Base-by-base conservation (phyloP, 257 asterid species). In the Solanum infundibuliforme region DNA sequence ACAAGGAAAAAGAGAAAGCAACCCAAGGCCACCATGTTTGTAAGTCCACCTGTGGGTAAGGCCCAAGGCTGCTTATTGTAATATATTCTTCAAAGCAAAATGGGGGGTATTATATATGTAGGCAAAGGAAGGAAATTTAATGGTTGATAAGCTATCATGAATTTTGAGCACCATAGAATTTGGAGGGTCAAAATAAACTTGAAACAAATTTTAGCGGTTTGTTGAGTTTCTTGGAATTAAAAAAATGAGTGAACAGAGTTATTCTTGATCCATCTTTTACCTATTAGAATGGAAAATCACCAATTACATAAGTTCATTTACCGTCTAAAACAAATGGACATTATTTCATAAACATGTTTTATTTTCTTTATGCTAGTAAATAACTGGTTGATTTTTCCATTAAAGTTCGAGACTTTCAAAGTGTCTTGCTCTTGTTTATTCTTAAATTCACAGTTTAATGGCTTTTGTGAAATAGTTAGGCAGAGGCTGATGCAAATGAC, bases 1-100 rank as follows among this genome's bases (percentile, higher is more conserved):
- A 92, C 65, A 36, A 91, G 88, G 83, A 83, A 83, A 38, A 92
- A 32, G 77, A 92, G 29, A 62, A 91, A 83, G 92, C 94, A 93
- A 92, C 95, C 94, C 60, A 85, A 91, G 91, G 94, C 92, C 86
- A 89, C 92, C 90, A 87, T 91, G 69, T 68, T 93, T 20, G 84
- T 74, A 55, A 60, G 73, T 89, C 93, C 92, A 94, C 94, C 91
- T 91, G 89, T 91, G 90, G 91, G 94, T 90, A 87, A 83, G 92
- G 88, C 95, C 95, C 93, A 91, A 91, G 97, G 97, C 92, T 88
- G 96, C 94, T 92, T 91, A 88, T 89, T 16, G 13, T 72, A 86
- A 73, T 73, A 87, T 34, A 27, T 87, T 81, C 62, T 68, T 12
- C 23, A 23, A 82, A n/a, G 41, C 65, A 82, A 52, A 76, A 36